Conservation (phyloP, 345 rosid species). For the Camelina sativa region DNA sequence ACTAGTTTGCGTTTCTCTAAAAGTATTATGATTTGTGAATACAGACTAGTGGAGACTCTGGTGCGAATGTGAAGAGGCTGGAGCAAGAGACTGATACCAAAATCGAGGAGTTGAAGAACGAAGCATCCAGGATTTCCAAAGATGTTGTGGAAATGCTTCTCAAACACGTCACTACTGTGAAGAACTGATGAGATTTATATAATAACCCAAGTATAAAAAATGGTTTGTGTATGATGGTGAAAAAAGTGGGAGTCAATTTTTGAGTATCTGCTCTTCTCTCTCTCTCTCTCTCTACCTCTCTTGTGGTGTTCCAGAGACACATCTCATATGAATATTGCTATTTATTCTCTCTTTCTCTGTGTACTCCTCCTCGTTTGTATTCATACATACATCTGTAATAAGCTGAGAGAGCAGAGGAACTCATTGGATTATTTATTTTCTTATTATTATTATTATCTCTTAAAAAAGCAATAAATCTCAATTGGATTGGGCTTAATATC, state of each 20-base stretch:
- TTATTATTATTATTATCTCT: not conserved
- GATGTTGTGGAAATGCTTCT: slow-evolving; percentile 89
- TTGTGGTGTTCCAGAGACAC: slow-evolving; percentile 19
- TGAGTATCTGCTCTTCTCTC: slow-evolving; percentile 16
- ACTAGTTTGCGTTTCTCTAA: not conserved
- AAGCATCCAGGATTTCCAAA: slow-evolving; percentile 64
- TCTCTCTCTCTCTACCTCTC: not conserved
- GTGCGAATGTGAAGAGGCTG: slow-evolving; percentile 93
- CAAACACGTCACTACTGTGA: slow-evolving; percentile 81
- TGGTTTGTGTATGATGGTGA: not conserved
- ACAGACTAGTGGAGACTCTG: slow-evolving; percentile 93
- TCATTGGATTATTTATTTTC: not conserved
- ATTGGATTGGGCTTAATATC: not conserved
- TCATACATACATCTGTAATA: not conserved
- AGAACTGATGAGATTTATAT: slow-evolving; percentile 60
- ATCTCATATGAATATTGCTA: slow-evolving; percentile 26
- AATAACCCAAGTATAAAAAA: not conserved
- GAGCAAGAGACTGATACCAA: slow-evolving; percentile 80
- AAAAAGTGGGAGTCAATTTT: slow-evolving; percentile 13
- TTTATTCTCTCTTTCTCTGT: not conserved
- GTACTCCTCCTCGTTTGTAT: no score
- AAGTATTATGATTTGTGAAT: not conserved
- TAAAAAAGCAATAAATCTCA: slow-evolving; percentile 4
- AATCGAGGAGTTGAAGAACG: slow-evolving; percentile 60
- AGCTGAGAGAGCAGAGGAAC: not conserved